Base-by-base conservation (phyloP, 768 basidiomycete genomes). In the Calocera cornea region DNA sequence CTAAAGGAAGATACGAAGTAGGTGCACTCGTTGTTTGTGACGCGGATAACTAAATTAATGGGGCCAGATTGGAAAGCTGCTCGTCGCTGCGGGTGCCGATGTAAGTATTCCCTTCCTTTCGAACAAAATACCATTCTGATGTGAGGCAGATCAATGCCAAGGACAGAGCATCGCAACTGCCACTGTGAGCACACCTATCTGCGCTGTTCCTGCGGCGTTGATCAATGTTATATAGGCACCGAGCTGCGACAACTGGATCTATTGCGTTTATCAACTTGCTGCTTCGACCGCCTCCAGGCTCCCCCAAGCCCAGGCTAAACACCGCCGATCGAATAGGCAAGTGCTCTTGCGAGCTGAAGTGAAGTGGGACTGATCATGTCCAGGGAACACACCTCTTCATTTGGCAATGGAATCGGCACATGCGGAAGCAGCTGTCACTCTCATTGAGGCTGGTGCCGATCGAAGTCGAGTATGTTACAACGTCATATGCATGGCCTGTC, bases 341-440 rank as follows among this genome's bases (percentile, higher is more conserved):
- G 76, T 75, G 68, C 24, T 24, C 1, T 10, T 29, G 27, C 64
- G 71, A 70, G 29, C 67, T 40, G 70, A 69, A 19, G 38, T 34
- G 44, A n/a, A n/a, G n/a, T n/a, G n/a, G n/a, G 27, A 49, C 69
- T 67, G 68, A 67, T 33, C 68, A 64, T 50, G 72, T 67, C 65
- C 73, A 90, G 95, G 95, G 64, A 97, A 97, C 74, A 97, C 97
- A 1, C 93, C 97, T 1, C 79, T 99, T 40, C 97, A 99, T 81
- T 84, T 99, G 34, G 95, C 95, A 19, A 89, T 99, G 88, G 95
- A 99, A 73, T 93, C 90, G 66, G 95, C 88, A 19, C 90, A 97
- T 74, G 95, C 91, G 16, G 87, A 92, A 74, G 89, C 87, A 17
- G 95, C 95, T 11, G 89, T 93, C 1, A 76, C 89, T 64, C 82